Percentiles rank a stretch among this genome's conserved stretches.
phyloP scores from a whole-genome alignment of 1,284 basidiomycete genomes.

The Agroathelia rolfsii region DNA sequence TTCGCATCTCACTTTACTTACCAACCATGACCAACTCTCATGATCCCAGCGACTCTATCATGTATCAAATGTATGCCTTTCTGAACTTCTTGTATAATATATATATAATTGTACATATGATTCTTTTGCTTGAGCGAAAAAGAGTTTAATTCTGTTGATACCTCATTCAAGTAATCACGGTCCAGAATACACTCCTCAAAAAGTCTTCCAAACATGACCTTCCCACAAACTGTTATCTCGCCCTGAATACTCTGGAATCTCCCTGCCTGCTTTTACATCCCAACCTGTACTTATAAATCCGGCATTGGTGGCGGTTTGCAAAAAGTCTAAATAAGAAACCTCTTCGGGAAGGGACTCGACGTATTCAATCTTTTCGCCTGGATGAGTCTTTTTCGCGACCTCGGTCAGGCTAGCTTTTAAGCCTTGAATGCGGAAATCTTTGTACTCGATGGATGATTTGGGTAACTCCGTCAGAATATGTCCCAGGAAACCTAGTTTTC shows the following conservation, averaged over 20 bases:
- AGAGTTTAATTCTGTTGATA: no score
- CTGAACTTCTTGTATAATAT: no score
- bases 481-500: constrained; percentile 21
- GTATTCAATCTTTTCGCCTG: constrained; percentile 10
- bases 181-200: no score
- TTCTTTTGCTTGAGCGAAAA: no score
- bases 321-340: constrained; percentile 6
- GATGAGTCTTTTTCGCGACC: constrained; percentile 14
- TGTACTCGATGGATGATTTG: constrained; percentile 15
- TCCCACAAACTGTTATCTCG: constrained; percentile 15
- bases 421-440: constrained; percentile 19
- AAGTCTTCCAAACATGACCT: constrained; percentile 16
- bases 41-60: no score
- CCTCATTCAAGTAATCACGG: no score
- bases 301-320: constrained; percentile 8
- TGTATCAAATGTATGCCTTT: no score
- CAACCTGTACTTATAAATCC: constrained; percentile 16
- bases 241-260: constrained; percentile 9
- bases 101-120: no score
- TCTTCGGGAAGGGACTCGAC: constrained; percentile 10
- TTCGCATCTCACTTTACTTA: no score
- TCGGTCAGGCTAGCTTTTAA: constrained; percentile 15
- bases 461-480: constrained; percentile 20
- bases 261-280: constrained; percentile 9
- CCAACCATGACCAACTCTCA: no score